A percentile compares a stretch with the other conserved stretches of the same genome.
Evolutionary conservation across 495 filamentous ascomycete genomes (phyloP).

Genomic region (Echria macrotheca): DNA sequence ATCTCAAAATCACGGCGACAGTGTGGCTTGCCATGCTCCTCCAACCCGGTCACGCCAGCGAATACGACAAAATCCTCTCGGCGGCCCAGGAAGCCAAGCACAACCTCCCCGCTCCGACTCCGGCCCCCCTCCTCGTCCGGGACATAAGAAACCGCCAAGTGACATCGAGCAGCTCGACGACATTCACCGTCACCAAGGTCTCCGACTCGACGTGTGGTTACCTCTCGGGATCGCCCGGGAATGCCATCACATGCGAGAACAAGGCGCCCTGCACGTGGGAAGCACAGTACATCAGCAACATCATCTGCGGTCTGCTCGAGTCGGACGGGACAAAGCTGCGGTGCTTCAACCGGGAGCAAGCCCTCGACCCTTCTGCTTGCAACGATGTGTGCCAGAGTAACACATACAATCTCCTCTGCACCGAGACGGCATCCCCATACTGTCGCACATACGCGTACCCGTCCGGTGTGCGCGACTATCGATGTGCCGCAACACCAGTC

Average conservation of each 20-base stretch:
- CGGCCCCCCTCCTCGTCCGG: constrained; percentile 2
- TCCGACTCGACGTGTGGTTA: constrained; percentile 9
- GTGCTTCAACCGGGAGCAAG: constrained; percentile 3
- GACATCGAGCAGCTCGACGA: constrained; percentile 3
- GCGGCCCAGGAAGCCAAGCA: constrained; percentile 5
- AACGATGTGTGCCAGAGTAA: constrained; percentile 12
- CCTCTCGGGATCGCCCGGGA: constrained; percentile 6
- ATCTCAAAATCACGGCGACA: background rate
- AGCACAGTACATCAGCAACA: constrained; percentile 3
- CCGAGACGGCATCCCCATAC: constrained; percentile 4
- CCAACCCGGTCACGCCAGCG: background rate
- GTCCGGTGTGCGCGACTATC: constrained; percentile 1
- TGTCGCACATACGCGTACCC: constrained; percentile 10
- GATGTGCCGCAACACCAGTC: constrained; percentile 2
- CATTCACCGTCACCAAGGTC: constrained; percentile 5
- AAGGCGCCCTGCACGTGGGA: constrained; percentile 5
- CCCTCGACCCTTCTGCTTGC: constrained; percentile 2
- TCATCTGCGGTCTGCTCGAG: constrained; percentile 6
- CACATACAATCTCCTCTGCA: constrained; percentile 12
- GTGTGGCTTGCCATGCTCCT: background rate
- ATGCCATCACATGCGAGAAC: constrained; percentile 10
- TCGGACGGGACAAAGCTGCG: background rate
- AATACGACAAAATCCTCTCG: constrained; percentile 2
- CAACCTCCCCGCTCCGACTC: constrained; percentile 1
- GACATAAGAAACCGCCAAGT: background rate